Percentiles rank a stretch among this genome's conserved stretches.
phyloP scores from a whole-genome alignment of 345 rosid species.

The Eucalyptus marginata region DNA sequence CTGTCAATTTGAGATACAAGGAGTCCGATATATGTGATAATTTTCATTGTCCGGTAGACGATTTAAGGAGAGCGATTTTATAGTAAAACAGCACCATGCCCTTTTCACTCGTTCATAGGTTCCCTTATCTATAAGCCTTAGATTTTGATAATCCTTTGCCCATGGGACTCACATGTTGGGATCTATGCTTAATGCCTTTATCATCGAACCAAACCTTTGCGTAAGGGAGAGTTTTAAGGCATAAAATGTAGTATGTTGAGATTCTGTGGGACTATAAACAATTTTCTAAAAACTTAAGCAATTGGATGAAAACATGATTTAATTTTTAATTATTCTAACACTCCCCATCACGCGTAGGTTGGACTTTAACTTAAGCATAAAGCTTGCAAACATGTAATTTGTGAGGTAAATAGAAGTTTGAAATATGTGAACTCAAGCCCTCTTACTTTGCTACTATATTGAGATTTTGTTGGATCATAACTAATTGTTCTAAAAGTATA shows the following conservation, averaged over 20 bases:
- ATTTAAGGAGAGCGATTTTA: not conserved
- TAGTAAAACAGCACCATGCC: not conserved
- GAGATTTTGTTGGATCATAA: not conserved
- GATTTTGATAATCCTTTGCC: not conserved
- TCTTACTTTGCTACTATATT: not conserved
- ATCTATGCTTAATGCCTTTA: not conserved
- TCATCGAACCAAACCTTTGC: not conserved
- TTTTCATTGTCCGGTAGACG: not conserved
- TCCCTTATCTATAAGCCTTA: not conserved
- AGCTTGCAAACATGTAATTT: not conserved
- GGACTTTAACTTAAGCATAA: not conserved
- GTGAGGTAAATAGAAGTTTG: not conserved
- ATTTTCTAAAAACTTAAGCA: not conserved
- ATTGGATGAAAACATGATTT: rapidly evolving
- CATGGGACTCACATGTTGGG: not conserved
- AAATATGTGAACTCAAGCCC: not conserved
- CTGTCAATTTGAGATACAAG: too few relatives aligned
- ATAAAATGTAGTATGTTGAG: not conserved
- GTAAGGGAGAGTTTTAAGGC: not conserved
- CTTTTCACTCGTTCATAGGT: not conserved
- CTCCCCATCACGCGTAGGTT: not conserved
- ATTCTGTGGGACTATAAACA: rapidly evolving
- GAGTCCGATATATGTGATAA: too few relatives aligned
- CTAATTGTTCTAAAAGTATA: not conserved
- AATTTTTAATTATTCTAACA: not conserved